Evolutionary conservation across 2,329 filamentous ascomycete species (phyloP), one percentile per base, ranked within the genome.

Genomic region (Cladosporium cucumerinum): DNA sequence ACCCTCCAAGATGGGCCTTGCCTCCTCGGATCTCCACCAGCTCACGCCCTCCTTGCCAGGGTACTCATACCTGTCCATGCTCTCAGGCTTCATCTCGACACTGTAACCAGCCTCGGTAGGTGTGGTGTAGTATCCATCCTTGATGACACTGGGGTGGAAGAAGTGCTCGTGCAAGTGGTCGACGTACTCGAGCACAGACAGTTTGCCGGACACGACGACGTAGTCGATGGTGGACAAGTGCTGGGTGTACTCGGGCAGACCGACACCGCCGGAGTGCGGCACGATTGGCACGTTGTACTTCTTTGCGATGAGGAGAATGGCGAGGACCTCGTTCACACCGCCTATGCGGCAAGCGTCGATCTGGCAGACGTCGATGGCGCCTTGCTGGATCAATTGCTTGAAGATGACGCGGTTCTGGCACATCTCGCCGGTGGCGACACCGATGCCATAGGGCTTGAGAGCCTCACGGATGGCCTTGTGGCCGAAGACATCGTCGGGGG

Each of bases 151-250:
- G 0, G 93, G 93, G 77, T 96, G 85, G 74, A 92, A 81, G 77
- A 97, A 97, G 80, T 97, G 93, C 84, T 97, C 93, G 78, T 97
- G 93, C 73, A 97, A 80, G 78, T 96, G 92, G 76, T 97, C 93
- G 26, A 97, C 92, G 78, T 93, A 97, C 82, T 97, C 93, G 65
- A 97, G 81, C 55, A 97, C 86, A 26, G 69, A 71, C 74, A 87
- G 85, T 83, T 93, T 91, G 21, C 91, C 93, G 67, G 85, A 89
- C 1, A 97, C 92, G 52, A 89, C 89, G 3, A 97, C 91, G 72
- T 97, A 97, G 79, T 97, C 93, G 70, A 97, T 95, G 16, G 92
- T 96, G 78, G 88, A 92, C 67, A 97, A 80, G 79, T 97, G 93
- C 82, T 96, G 92, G 0, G 93, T 97, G 81, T 97, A 97, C 79